Evolutionary conservation across 192 early-diverging fungal species (phyloP).

Genomic region (Podila clonocystis): DNA sequence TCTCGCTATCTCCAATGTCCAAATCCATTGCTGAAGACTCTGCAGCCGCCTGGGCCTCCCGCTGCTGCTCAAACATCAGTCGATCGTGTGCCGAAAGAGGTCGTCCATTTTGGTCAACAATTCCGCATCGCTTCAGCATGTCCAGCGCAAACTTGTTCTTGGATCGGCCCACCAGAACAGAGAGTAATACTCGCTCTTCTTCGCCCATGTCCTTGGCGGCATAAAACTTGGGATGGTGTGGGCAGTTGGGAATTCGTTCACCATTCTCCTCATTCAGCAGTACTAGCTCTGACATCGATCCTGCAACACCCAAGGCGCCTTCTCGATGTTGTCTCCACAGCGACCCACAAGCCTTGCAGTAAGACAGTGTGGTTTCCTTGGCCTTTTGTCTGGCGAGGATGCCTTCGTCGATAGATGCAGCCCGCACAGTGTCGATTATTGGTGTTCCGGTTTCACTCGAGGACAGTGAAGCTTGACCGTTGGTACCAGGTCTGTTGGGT

Average conservation of each 20-base stretch:
- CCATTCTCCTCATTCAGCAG: slow-evolving; percentile 44
- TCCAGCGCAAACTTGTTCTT: slow-evolving; percentile 50
- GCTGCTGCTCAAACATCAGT: slow-evolving; percentile 22
- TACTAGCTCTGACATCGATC: slow-evolving; percentile 15
- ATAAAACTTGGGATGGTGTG: slow-evolving; percentile 34
- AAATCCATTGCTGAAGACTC: slow-evolving; percentile 33
- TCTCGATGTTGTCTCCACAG: slow-evolving; percentile 41
- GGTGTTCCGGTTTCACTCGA: neutral
- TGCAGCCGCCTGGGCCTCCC: slow-evolving; percentile 4
- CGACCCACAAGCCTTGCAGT: slow-evolving; percentile 42
- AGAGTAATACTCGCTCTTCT: slow-evolving; percentile 22
- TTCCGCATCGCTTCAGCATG: slow-evolving; percentile 41
- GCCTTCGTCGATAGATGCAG: slow-evolving; percentile 19
- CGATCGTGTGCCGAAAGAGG: slow-evolving; percentile 30
- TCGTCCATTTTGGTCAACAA: slow-evolving; percentile 39
- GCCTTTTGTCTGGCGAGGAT: neutral
- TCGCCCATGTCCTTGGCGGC: slow-evolving; percentile 31
- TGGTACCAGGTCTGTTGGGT: neutral
- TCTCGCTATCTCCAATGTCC: slow-evolving; percentile 44
- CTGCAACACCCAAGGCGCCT: slow-evolving; percentile 23
- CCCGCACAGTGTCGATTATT: slow-evolving; percentile 30
- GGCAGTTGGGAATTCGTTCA: slow-evolving; percentile 33
- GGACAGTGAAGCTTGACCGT: too few species aligned
- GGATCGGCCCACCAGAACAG: slow-evolving; percentile 23
- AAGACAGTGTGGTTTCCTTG: slow-evolving; percentile 32